Base-by-base conservation (phyloP, 169 alveolate species). In the Plasmodium knowlesi region DNA sequence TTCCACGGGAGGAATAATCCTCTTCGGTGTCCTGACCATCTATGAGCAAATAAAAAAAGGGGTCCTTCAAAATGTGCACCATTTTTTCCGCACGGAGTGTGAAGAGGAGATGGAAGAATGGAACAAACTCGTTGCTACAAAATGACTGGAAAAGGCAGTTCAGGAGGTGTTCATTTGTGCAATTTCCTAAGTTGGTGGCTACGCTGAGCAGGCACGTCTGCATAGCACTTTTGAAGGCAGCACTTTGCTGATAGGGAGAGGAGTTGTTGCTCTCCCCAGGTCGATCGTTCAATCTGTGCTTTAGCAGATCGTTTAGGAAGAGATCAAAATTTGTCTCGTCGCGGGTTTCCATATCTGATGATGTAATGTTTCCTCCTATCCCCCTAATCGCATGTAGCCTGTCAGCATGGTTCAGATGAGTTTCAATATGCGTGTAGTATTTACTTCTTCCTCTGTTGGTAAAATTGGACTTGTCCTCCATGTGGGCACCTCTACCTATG, bases 31-130 rank as follows among this genome's bases (percentile, higher is more conserved):
- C 37, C 37, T 67, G 30, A 28, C 39, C 16, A 67, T 67, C 76
- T 25, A 67, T 67, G n/a, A 67, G 76, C 30, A 89, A 79, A 79
- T 61, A 89, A 89, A 89, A 89, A 70, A 89, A 89, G 30, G 89
- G 90, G 30, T 89, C 94, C 14, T 32, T 57, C 70, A 89, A 89
- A 61, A 79, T 53, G 41, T 79, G 67, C 28, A 30, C 25, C 14
- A 78, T 57, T 5, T 22, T 67, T 32, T 89, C 83, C 72, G 46
- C 82, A 50, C 72, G 72, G 41, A 79, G 70, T 25, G 70, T 22
- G 67, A 79, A 43, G 72, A 89, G 82, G 34, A 89, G 34, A 50
- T 79, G 83, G 53, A 89, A 89, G 28, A 80, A 57, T 4, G 28
- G 94, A 25, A 89, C 57, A 89, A 19, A 79, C 32, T 89, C 34